These are phyloP conservation scores for Termitomyces sp. DNA, from an alignment of 768 basidiomycete species.

Conservation along the genomic window DNA sequence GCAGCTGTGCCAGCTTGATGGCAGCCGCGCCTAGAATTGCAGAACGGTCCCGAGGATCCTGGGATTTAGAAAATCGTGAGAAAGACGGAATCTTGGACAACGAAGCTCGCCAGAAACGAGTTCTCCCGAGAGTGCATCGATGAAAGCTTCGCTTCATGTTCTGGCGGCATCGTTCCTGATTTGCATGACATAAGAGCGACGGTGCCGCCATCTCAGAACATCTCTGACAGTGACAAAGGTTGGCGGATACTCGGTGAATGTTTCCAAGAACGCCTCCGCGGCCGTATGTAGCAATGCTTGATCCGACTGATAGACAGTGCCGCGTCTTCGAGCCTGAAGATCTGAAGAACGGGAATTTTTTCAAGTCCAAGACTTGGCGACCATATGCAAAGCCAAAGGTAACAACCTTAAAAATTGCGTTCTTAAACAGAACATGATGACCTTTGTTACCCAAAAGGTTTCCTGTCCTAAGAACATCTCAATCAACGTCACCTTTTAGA, in stretches of 20 bases:
- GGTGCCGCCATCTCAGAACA: no score
- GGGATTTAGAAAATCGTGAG: not conserved
- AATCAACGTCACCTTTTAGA: not conserved
- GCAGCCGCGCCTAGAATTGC: not conserved
- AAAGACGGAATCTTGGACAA: not conserved
- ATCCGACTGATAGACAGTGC: not conserved
- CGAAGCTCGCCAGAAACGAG: not conserved
- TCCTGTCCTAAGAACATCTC: no score
- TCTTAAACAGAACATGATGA: not conserved
- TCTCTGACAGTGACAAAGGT: not conserved
- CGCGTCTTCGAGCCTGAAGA: not conserved
- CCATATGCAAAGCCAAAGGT: not conserved
- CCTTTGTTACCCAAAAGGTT: not conserved
- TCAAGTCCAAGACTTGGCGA: not conserved
- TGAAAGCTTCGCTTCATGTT: not conserved
- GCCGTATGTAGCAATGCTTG: not conserved
- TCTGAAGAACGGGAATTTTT: no score
- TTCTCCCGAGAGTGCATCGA: not conserved
- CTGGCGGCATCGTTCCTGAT: not conserved
- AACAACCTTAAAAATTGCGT: not conserved
- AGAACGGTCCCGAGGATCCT: not conserved
- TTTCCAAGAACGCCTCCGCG: not conserved
- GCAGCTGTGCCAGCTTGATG: not conserved
- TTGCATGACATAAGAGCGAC: not conserved
- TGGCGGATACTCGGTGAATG: not conserved